These are phyloP conservation scores for Pisolithus thermaeus DNA, from an alignment of 1,284 basidiomycete genomes.

Conservation along the genomic window DNA sequence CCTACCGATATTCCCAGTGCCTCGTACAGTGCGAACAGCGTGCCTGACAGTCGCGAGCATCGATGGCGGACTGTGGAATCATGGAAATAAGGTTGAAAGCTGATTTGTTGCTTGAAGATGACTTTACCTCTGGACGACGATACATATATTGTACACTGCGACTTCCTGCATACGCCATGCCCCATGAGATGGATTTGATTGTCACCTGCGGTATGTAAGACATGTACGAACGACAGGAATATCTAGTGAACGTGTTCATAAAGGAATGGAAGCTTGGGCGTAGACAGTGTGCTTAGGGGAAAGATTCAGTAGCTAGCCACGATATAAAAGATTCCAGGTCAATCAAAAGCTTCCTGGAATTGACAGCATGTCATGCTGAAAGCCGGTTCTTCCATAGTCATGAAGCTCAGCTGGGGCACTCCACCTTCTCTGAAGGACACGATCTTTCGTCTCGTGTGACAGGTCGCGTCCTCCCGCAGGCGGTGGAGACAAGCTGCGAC, in stretches of 20 bases:
- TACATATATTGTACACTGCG: not conserved
- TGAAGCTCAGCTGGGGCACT: slow-evolving; percentile 45
- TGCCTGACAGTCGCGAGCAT: slow-evolving; percentile 26
- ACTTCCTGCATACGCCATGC: not conserved
- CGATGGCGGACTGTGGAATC: slow-evolving; percentile 35
- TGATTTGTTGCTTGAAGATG: too few relatives aligned
- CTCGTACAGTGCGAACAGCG: not conserved
- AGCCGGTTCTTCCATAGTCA: slow-evolving; percentile 35
- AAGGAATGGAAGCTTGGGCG: not conserved
- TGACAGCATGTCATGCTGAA: slow-evolving; percentile 30
- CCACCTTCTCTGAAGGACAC: slow-evolving; percentile 23
- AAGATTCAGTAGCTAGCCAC: not conserved
- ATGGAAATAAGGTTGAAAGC: slow-evolving; percentile 26
- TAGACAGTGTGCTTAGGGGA: not conserved
- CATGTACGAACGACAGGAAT: not conserved
- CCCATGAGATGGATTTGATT: not conserved
- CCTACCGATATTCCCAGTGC: slow-evolving; percentile 2
- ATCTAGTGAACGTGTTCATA: not conserved
- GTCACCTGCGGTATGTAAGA: not conserved
- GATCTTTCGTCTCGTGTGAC: not conserved
- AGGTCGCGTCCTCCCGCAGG: slow-evolving; percentile 12
- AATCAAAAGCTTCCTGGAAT: slow-evolving; percentile 10
- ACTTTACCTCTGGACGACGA: not conserved
- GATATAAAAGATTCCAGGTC: slow-evolving; percentile 1
- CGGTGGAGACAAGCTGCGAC: slow-evolving; percentile 39